phyloP scores from a whole-genome alignment of 1,284 basidiomycete species.

The Xerocomus cyaneibrunnescens region DNA sequence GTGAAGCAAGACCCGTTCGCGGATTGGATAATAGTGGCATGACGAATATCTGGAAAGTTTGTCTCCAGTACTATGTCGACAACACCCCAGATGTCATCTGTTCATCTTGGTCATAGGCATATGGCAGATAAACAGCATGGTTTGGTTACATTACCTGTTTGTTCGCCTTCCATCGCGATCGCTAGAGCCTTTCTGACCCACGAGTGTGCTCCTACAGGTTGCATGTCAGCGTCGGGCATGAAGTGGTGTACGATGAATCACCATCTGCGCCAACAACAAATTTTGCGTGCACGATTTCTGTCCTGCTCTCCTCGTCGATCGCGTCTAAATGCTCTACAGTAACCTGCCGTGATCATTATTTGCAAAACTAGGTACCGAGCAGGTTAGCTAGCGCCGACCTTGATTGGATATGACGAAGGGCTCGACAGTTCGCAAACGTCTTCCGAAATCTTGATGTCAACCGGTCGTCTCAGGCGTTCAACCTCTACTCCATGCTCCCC shows the following conservation, averaged over 20 bases:
- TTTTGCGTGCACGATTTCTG: conserved; percentile 42
- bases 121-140: not conserved
- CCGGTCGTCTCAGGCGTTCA: conserved; percentile 56
- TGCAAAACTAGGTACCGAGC: not conserved
- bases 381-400: not conserved
- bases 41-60: conserved; percentile 82
- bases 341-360: conserved; percentile 34
- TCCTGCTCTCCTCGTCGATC: conserved; percentile 27
- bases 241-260: conserved; percentile 14
- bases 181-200: not conserved
- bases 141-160: conserved; percentile 1
- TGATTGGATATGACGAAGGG: conserved; percentile 41
- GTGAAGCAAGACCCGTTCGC: conserved; percentile 66
- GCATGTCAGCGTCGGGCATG: not conserved
- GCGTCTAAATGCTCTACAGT: conserved; percentile 39
- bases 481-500: conserved; percentile 51
- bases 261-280: conserved; percentile 67
- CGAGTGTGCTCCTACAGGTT: not conserved
- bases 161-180: not conserved
- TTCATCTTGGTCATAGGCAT: not conserved
- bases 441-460: conserved; percentile 50
- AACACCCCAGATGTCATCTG: conserved; percentile 78
- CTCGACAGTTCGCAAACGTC: conserved; percentile 45
- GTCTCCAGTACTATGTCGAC: conserved; percentile 69
- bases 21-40: conserved; percentile 61